These are phyloP conservation scores for Arabidopsis suecica DNA, from an alignment of 345 rosid genomes.

Conservation along the genomic window DNA sequence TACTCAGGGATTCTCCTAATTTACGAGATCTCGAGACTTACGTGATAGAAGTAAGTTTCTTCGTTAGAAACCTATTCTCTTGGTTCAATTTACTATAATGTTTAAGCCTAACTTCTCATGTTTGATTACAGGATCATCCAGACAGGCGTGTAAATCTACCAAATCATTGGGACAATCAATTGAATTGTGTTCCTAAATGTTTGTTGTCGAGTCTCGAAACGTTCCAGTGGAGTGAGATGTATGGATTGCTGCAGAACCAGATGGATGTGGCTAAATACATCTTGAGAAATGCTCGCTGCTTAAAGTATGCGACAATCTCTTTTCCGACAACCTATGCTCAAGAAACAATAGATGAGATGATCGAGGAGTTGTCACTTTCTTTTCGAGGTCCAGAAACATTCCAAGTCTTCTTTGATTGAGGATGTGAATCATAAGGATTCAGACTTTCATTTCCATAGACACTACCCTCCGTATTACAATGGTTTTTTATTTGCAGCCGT, in stretches of 20 bases:
- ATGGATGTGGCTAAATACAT: slow-evolving; percentile 1
- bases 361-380: background rate
- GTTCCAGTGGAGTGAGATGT: background rate
- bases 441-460: background rate
- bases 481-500: background rate
- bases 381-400: background rate
- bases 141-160: background rate
- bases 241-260: background rate
- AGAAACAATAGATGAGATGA: background rate
- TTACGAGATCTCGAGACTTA: background rate
- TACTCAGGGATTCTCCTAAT: background rate
- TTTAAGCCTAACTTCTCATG: background rate
- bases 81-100: background rate
- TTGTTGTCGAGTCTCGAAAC: background rate
- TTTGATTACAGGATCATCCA: background rate
- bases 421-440: background rate
- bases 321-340: background rate
- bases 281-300: background rate
- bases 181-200: background rate
- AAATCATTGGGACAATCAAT: background rate
- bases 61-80: background rate
- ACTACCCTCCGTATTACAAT: background rate
- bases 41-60: background rate
- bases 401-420: background rate
- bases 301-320: background rate